Evolutionary conservation across 768 basidiomycete genomes (phyloP), one percentile per base, ranked within the genome.

Genomic region (Boletus sp.): DNA sequence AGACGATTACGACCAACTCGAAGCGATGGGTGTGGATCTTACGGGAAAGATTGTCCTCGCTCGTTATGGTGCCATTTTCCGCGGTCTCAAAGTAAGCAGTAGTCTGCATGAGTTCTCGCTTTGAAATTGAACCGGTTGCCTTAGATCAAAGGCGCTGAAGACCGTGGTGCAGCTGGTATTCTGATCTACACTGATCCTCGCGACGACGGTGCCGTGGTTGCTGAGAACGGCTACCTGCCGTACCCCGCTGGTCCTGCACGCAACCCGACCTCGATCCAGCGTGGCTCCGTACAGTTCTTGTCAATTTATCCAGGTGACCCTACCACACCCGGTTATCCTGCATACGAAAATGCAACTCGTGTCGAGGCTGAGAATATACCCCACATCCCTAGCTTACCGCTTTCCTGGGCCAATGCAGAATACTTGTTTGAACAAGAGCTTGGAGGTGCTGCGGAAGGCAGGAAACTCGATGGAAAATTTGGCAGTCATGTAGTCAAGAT

Each of bases 131-230:
- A 2, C n/a, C 64, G 55, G 11, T 46, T 42, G 28, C 14, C 48
- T 15, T 41, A 93, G 87, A 78, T 94, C 53, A 84, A 92, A 76
- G 83, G 85, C 4, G 93, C 94, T 2, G 82, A 94, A 69, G 90
- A 94, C 54, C 83, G 81, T 14, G 93, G 94, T 33, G 92, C 92
- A 3, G 78, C 77, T 29, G 94, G 86, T 35, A 77, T 86, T 32
- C 72, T 96, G 44, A 92, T 95, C 52, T 95, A 92, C 75, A 85
- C 83, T 36, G 94, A 96, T 71, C 87, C 89, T 15, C 86, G 85
- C 30, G 92, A 95, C 67, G 92, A 96, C 63, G 93, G 93, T 5
- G 81, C 76, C 50, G 87, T 92, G 20, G 90, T 86, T 1, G 78
- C 78, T 11, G 80, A 81, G 60, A 92, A 94, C 55, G 93, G 90